Base-by-base conservation (phyloP, 2,329 filamentous ascomycete species). In the Phialocephala subalpina region DNA sequence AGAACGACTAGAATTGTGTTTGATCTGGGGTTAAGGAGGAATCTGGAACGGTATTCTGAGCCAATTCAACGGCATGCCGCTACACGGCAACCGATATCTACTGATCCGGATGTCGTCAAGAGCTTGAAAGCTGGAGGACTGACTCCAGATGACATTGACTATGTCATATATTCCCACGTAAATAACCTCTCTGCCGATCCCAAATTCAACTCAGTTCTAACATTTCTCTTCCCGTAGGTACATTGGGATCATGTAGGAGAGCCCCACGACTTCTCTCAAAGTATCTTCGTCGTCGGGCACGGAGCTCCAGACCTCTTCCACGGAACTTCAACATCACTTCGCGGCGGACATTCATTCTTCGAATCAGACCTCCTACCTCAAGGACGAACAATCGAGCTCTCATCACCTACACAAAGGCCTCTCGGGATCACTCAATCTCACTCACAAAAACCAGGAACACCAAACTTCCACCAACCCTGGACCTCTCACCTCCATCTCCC, bases 211-310 rank as follows among this genome's bases (percentile, higher is more conserved):
- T 6, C 27, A 18, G 22, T 29, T 12, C 25, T 53, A 16, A 53
- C 25, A 53, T 3, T 18, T 53, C 1, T 33, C 5, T 42, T 45
- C 2, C 22, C 14, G n/a, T 12, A 66, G 64, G 62, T 67, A 0
- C 85, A 88, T 70, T 87, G 83, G 79, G 86, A 88, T 70, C 86
- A 88, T 66, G 79, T 84, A 38, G 86, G 85, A 25, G 85, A 84
- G 3, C 83, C 85, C 0, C 75, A 77, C 2, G 84, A 87, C 70
- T 88, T 86, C 67, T 64, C 78, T 0, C 73, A 76, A 9, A 78
- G 83, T 0, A 77, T 77, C 2, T 86, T 88, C 68, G 69, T 84
- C 4, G 81, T 88, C 11, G 86, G 86, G 0, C 75, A 78, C 2
- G 83, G 83, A 5, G 80, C 81, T 0, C 68, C 80, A 20, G 69